Conservation (phyloP, 2,329 filamentous ascomycete species). For the Fusarium caatingaense region DNA sequence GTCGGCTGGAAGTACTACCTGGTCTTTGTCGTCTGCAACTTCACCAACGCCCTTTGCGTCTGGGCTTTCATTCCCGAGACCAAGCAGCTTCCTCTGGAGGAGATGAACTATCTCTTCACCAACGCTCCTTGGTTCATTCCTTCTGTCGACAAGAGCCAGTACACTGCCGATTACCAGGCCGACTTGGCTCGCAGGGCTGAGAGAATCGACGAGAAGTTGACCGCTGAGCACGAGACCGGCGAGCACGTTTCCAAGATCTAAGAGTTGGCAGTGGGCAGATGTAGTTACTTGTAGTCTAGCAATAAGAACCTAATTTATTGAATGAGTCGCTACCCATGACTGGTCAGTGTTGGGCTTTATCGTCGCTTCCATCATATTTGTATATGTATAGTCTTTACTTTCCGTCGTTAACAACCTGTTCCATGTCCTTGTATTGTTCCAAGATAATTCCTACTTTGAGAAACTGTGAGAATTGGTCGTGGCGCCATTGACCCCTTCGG, state of each 20-base stretch:
- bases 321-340: neutral
- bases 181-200: constrained; percentile 69
- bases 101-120: constrained; percentile 76
- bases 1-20: constrained; percentile 61
- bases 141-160: constrained; percentile 12
- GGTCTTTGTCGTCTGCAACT: constrained; percentile 69
- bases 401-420: neutral
- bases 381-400: neutral
- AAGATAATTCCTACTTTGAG: neutral
- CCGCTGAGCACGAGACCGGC: constrained; percentile 18
- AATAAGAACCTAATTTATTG: neutral
- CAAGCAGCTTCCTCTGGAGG: constrained; percentile 70
- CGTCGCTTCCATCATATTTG: neutral
- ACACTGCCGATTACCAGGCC: constrained; percentile 33
- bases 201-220: constrained; percentile 18
- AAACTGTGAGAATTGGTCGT: neutral
- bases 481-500: too few relatives aligned
- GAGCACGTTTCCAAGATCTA: constrained; percentile 9
- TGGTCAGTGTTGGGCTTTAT: too few relatives aligned
- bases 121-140: constrained; percentile 49
- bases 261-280: neutral
- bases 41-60: constrained; percentile 63
- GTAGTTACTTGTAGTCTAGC: neutral
- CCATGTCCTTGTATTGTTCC: neutral
- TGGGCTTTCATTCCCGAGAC: constrained; percentile 76